These are phyloP conservation scores for Earliella scabrosa DNA, from an alignment of 1,284 basidiomycete species.

Conservation along the genomic window DNA sequence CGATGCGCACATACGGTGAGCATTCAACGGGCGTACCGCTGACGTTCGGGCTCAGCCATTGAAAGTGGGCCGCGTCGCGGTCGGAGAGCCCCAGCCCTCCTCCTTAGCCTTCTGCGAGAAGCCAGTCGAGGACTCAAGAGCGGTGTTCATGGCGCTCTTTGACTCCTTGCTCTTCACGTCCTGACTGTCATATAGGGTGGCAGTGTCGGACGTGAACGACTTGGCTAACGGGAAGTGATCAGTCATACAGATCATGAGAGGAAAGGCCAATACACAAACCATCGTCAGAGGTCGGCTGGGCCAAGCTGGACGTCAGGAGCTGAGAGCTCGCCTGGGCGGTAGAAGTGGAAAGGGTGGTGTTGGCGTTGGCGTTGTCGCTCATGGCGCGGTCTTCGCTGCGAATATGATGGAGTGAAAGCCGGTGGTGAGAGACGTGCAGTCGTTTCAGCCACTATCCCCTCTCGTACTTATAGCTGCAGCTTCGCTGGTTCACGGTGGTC, in stretches of 20 bases:
- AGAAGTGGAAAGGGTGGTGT: too few species aligned
- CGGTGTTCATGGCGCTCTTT: background rate
- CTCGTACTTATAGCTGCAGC: too few species aligned
- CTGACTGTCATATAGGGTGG: background rate
- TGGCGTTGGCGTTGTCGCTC: too few species aligned
- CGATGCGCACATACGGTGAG: background rate
- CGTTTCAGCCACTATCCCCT: too few species aligned
- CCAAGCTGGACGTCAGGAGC: too few species aligned
- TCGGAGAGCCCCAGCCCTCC: constrained; percentile 21
- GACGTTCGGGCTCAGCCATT: constrained; percentile 5
- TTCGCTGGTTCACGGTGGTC: too few species aligned
- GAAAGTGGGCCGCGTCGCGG: constrained; percentile 20
- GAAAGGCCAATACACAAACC: background rate
- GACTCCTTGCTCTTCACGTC: background rate
- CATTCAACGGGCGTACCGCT: background rate
- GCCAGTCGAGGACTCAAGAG: constrained; percentile 11
- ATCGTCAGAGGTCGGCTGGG: too few species aligned
- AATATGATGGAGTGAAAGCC: too few species aligned
- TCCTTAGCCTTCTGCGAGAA: constrained; percentile 23
- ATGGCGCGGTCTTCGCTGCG: too few species aligned
- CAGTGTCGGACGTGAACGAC: constrained; percentile 10
- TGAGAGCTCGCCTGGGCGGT: too few species aligned
- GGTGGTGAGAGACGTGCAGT: too few species aligned
- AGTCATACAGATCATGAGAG: background rate
- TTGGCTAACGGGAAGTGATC: background rate